These are phyloP conservation scores for Austroboletus novae-zelandiae DNA, from an alignment of 1,284 basidiomycete species.

Conservation along the genomic window DNA sequence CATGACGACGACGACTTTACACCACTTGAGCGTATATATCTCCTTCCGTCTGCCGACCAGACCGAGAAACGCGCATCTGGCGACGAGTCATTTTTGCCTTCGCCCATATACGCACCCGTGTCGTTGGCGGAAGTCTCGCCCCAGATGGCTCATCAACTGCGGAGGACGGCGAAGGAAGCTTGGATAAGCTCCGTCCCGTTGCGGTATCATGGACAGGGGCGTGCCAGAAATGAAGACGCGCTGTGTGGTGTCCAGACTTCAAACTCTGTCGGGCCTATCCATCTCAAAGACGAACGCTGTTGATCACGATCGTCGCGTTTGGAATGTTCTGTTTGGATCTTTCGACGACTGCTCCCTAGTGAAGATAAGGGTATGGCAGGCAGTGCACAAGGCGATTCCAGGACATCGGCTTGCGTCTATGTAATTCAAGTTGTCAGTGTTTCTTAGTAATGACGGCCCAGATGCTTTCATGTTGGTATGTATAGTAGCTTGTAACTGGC, in stretches of 20 bases:
- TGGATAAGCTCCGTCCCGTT: slow-evolving; percentile 46
- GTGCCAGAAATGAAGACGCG: slow-evolving; percentile 2
- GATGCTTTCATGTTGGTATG: too few species aligned
- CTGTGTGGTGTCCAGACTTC: background rate
- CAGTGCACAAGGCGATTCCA: too few species aligned
- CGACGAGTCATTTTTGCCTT: slow-evolving; percentile 23
- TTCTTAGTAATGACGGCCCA: too few species aligned
- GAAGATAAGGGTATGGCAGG: background rate
- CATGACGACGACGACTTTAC: slow-evolving; percentile 4
- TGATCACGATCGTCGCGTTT: slow-evolving; percentile 2
- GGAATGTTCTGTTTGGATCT: background rate
- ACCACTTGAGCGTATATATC: slow-evolving; percentile 52
- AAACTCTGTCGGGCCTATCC: slow-evolving; percentile 22
- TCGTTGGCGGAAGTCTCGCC: slow-evolving; percentile 53
- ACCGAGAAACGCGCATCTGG: slow-evolving; percentile 12
- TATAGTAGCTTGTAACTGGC: too few species aligned
- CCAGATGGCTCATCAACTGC: slow-evolving; percentile 41
- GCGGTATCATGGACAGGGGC: slow-evolving; percentile 1
- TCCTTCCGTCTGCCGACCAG: slow-evolving; percentile 40
- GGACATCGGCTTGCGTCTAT: background rate
- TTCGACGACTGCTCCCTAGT: background rate
- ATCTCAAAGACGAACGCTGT: slow-evolving; percentile 14
- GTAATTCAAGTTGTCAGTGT: background rate
- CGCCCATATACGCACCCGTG: slow-evolving; percentile 62
- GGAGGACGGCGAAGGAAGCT: slow-evolving; percentile 60